Evolutionary conservation across 208 protist species (phyloP).

Genomic region (Jaenimonas drosophilae): DNA sequence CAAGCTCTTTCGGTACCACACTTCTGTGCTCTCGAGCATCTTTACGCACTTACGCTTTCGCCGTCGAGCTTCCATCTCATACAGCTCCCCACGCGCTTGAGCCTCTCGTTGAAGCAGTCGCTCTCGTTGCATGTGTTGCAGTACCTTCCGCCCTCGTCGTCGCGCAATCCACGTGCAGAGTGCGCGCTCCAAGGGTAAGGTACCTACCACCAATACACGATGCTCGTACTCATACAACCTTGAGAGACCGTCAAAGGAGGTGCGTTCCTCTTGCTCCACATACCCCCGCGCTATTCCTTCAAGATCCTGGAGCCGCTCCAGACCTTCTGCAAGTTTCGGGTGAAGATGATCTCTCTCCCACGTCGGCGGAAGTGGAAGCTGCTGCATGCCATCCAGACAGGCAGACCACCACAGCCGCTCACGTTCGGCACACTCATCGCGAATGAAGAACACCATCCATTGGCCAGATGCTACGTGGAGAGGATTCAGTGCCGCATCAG

Average conservation of each 20-base stretch:
- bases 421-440: conserved; percentile 48
- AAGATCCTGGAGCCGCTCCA: neutral
- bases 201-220: neutral
- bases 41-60: too few relatives aligned
- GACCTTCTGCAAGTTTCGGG: neutral
- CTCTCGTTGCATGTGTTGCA: conserved; percentile 3
- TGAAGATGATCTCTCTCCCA: neutral
- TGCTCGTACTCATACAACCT: neutral
- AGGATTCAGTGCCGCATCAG: too few relatives aligned
- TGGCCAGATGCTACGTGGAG: neutral
- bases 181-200: neutral
- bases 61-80: too few relatives aligned
- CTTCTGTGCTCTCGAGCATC: neutral
- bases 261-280: neutral
- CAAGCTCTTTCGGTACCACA: neutral
- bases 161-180: conserved; percentile 16
- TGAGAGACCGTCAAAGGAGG: neutral
- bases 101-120: conserved; percentile 11
- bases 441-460: conserved; percentile 7
- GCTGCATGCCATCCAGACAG: conserved; percentile 17
- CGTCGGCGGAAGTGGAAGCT: conserved; percentile 3
- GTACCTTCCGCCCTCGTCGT: conserved; percentile 15
- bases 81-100: conserved; percentile 13
- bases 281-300: neutral
- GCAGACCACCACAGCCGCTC: conserved; percentile 27